A percentile compares a stretch with the other conserved stretches of the same genome.
phyloP scores from a whole-genome alignment of 345 rosid species.

The Atalantia buxifolia region DNA sequence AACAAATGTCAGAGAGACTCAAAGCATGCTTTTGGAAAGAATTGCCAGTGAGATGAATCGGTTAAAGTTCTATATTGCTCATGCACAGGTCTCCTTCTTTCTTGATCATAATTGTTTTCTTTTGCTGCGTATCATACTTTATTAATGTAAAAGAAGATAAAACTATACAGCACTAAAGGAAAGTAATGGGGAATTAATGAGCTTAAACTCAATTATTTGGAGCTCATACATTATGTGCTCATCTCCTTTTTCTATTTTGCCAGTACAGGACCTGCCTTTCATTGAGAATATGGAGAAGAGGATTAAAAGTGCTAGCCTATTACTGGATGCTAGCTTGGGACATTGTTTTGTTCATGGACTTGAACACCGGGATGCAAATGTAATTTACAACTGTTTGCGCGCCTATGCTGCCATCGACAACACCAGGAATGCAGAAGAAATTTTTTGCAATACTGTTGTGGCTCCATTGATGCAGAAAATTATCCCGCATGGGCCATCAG shows the following conservation, averaged over 20 bases:
- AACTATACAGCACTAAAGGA: background rate
- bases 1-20: slow-evolving; percentile 79
- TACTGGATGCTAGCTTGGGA: slow-evolving; percentile 91
- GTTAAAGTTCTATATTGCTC: slow-evolving; percentile 86
- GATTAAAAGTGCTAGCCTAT: slow-evolving; percentile 76
- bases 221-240: slow-evolving; percentile 33
- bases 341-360: slow-evolving; percentile 94
- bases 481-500: slow-evolving; percentile 53
- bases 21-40: slow-evolving; percentile 96
- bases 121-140: background rate
- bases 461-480: slow-evolving; percentile 69
- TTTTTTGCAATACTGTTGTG: slow-evolving; percentile 73
- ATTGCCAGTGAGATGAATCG: slow-evolving; percentile 99
- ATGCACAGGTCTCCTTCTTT: slow-evolving; percentile 77
- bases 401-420: slow-evolving; percentile 97
- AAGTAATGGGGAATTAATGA: slow-evolving; percentile 4
- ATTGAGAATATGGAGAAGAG: slow-evolving; percentile 97
- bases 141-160: background rate
- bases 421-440: slow-evolving; percentile 71
- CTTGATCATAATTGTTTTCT: background rate
- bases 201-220: slow-evolving; percentile 1
- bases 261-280: slow-evolving; percentile 98
- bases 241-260: slow-evolving; percentile 59
- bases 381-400: slow-evolving; percentile 91
- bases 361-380: slow-evolving; percentile 77